Base-by-base conservation (phyloP, 2,329 filamentous ascomycete genomes). In the Fusarium metavorans region DNA sequence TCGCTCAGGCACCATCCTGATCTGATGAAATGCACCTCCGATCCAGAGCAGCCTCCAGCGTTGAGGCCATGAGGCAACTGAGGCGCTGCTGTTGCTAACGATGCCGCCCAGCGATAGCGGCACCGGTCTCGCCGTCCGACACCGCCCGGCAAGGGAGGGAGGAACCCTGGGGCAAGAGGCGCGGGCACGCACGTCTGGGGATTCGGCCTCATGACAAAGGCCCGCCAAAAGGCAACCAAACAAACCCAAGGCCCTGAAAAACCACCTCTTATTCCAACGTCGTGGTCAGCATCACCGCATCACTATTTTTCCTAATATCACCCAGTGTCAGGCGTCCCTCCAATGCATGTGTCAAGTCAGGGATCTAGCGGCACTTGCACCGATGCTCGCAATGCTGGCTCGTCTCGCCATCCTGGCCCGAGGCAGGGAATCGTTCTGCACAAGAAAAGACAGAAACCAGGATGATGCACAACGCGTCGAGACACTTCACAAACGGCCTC, bases 41-140 rank as follows among this genome's bases (percentile, higher is more conserved):
- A 66, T 76, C 59, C 69, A 59, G 68, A 64, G 58, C 62, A 58
- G 35, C 63, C 64, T 62, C 59, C 68, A 78, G 57, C 58, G 64
- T 71, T 68, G 62, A 37, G 54, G 37, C 45, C 35, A 67, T 45
- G 37, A 68, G 67, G 62, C 52, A 57, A 60, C 52, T 61, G 48
- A 74, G 57, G 61, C 61, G 71, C 64, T 72, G 9, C 30, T 32
- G 30, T 32, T 32, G 30, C 30, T 32, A 32, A 32, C 30, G 30
- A 32, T 32, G 30, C 30, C 30, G 30, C 30, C 30, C 30, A 68
- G 67, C 66, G 58, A 70, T 66, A 73, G 66, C 70, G 68, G 64
- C 58, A 65, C 70, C 74, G 74, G 72, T 71, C 66, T 78, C 70
- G 70, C 76, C 77, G 72, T 78, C 74, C 74, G 66, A 78, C 69